A percentile compares a stretch with the other conserved stretches of the same genome.
phyloP scores from a whole-genome alignment of 192 early-diverging fungal species.

The Coemansia sp. region DNA sequence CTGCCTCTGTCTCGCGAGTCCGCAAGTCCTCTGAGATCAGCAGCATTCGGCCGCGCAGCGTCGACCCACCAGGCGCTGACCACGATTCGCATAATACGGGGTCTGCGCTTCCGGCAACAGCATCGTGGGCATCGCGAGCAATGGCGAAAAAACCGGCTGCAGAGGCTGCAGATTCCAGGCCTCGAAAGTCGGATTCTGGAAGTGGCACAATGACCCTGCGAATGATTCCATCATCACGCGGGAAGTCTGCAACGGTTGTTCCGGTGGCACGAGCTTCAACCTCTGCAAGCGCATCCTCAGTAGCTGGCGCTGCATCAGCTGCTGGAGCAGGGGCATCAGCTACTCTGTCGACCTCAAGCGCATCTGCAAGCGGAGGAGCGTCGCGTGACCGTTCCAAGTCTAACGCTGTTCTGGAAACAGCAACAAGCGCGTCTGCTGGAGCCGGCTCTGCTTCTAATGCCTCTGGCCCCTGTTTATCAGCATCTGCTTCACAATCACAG shows the following conservation, averaged over 20 bases:
- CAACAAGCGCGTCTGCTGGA: background rate
- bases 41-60: slow-evolving; percentile 31
- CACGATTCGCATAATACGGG: slow-evolving; percentile 18
- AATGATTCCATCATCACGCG: slow-evolving; percentile 41
- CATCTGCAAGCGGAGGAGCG: background rate
- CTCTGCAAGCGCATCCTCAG: background rate
- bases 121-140: slow-evolving; percentile 51
- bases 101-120: slow-evolving; percentile 52
- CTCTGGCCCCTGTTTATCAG: background rate
- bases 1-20: slow-evolving; percentile 10
- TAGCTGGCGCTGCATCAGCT: background rate
- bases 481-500: no score
- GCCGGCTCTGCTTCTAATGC: background rate
- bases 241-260: slow-evolving; percentile 19
- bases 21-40: slow-evolving; percentile 33
- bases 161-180: slow-evolving; percentile 14
- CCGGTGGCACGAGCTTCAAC: slow-evolving; percentile 1
- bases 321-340: background rate
- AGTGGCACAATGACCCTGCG: slow-evolving; percentile 46
- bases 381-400: slow-evolving; percentile 4
- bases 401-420: background rate
- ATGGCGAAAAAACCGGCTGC: slow-evolving; percentile 35
- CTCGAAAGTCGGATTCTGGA: slow-evolving; percentile 25
- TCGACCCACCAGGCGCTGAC: slow-evolving; percentile 22
- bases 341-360: background rate